Base-by-base conservation (phyloP, 148 eudicot species). In the Chenopodium berlandieri region DNA sequence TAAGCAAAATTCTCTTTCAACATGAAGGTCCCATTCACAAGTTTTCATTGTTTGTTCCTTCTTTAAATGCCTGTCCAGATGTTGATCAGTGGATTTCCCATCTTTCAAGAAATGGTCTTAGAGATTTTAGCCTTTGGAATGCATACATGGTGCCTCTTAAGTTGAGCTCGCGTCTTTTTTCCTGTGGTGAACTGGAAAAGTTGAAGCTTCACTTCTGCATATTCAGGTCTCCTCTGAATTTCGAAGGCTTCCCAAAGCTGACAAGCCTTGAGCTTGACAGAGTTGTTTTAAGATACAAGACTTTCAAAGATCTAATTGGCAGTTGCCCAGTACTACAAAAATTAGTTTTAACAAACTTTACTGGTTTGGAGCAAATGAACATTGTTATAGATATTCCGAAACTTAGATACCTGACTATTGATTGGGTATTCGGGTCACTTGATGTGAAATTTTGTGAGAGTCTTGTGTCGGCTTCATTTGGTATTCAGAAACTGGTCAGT, bases 1-100 rank as follows among this genome's bases (percentile, higher is more conserved):
- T 81, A 63, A 84, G 79, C 79, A 78, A 78, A 48, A 84, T 84
- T 72, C 86, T 84, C 14, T 73, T 84, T 54, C 81, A 81, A 19
- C 84, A 81, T 32, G 50, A 52, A 5, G 84, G 86, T 32, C 84
- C 77, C 4, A 32, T 84, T 23, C 31, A 54, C 25, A 73, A 69
- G 63, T 84, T 84, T 75, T 60, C 32, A 9, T 23, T 84, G 37
- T 40, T 27, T 47, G 34, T 81, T 66, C 82, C 76, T n/a, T 4
- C 7, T 27, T 34, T 66, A 2, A 30, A 54, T 1, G 11, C 32
- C 13, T 16, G 11, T 2, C 81, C 75, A n/a, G 75, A 78, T 73
- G 31, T 84, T 54, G 5, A 25, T 77, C 82, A 77, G 25, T 84
- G 86, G 86, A 54, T 81, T n/a, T 77, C 75, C 20, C 74, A 64